Percentiles rank a stretch among this genome's conserved stretches.
Conservation (phyloP, 2,329 filamentous ascomycete genomes). For the Pezicula neosporulosa region DNA sequence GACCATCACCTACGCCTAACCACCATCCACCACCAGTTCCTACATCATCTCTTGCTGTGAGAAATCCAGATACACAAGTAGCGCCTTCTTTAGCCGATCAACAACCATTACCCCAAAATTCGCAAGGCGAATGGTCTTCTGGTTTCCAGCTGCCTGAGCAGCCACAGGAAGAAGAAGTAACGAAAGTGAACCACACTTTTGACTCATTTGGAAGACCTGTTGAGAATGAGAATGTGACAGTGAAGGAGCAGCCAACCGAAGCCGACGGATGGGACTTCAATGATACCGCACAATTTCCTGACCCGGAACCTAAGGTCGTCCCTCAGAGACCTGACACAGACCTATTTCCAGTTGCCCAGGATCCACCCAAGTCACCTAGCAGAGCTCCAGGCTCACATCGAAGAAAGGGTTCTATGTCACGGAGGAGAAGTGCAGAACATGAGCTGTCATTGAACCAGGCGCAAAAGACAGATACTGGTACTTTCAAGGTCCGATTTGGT, state of each 20-base stretch:
- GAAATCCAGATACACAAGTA: constrained; percentile 43
- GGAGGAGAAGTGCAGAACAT: constrained; percentile 67
- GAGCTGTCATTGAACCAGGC: constrained; percentile 51
- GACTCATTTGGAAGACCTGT: constrained; percentile 55
- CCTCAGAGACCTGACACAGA: constrained; percentile 78
- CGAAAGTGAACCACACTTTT: constrained; percentile 54
- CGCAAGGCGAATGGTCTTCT: constrained; percentile 32
- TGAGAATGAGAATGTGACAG: constrained; percentile 32
- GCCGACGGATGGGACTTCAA: constrained; percentile 91
- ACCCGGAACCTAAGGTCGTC: constrained; percentile 48
- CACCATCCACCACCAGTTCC: constrained; percentile 56
- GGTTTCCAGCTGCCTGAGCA: constrained; percentile 23
- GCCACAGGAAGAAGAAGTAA: constrained; percentile 48
- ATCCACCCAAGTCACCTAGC: constrained; percentile 75
- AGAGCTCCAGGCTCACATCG: constrained; percentile 67
- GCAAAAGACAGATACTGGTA: constrained; percentile 66
- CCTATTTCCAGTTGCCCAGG: constrained; percentile 78
- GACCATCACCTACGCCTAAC: constrained; percentile 52
- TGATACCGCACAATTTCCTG: constrained; percentile 62
- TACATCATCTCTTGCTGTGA: constrained; percentile 30
- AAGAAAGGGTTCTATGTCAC: constrained; percentile 75
- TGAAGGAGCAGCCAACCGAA: constrained; percentile 49
- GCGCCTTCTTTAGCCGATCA: constrained; percentile 50
- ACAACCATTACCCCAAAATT: constrained; percentile 36
- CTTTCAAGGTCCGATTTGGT: constrained; percentile 90